Evolutionary conservation across 768 basidiomycete genomes (phyloP), one percentile per base, ranked within the genome.

Genomic region (Pulveroboletus sp.): DNA sequence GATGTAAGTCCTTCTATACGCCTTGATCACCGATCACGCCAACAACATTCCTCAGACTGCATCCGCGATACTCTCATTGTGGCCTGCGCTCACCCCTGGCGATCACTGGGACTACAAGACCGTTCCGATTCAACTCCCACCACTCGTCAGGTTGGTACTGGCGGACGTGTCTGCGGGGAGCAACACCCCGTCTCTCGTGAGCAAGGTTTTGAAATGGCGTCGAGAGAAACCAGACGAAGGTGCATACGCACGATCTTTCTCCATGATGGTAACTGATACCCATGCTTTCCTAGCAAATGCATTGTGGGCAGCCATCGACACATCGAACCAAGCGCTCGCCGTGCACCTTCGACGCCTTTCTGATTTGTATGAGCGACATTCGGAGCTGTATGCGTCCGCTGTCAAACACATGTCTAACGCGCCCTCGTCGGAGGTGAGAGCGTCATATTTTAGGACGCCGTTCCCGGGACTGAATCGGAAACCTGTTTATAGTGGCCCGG

Each of bases 121-220:
- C 12, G 69, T 74, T 47, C 79, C 83, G 1, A 91, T 97, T 66
- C 77, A 80, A 44, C 82, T 99, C 29, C 97, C 97, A 3, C 90
- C 90, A 0, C 69, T 83, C 43, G 85, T 89, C 19, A 76, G 90
- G 46, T 77, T 99, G 31, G 78, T 98, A 70, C 77, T 99, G 19
- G 97, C 94, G 21, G 97, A 99, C 63, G 93, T 98, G 14, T 90
- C 97, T 59, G 92, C 90, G 9, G 97, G 97, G 10, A 94, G 90
- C 56, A 90, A 97, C 60, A 97, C 97, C 2, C 97, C 97, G 2
- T 90, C 90, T 35, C 81, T 98, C 35, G 93, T 94, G 11, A 83
- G 90, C 25, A 85, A 90, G 66, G 97, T 99, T 4, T 70, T 97
- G 54, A 84, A 82, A 58, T 98, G 95, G 95, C 80, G 90, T 36